Base-by-base conservation (phyloP, 176 grass and related monocot genomes). In the Oryza punctata region DNA sequence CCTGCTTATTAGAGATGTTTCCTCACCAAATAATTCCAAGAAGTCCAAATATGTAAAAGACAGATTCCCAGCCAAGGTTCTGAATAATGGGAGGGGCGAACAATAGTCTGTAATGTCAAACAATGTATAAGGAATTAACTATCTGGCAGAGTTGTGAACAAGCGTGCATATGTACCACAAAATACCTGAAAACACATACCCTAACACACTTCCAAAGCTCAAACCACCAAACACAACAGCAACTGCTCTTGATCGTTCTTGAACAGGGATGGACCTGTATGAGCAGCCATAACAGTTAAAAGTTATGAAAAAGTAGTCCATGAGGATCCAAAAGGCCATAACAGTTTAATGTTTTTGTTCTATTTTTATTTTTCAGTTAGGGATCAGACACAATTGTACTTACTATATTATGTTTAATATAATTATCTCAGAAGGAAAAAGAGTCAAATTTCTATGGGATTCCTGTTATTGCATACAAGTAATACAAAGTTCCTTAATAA, bases 191-290 rank as follows among this genome's bases (percentile, higher is more conserved):
- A 88, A 75, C 10, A 66, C 78, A 77, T 93, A 98, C 93, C 96
- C 96, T 82, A 98, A 81, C 38, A 98, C 89, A 75, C 93, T 95
- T 87, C 96, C 96, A 70, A 95, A 84, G 83, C 91, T 94, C 61
- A 98, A 91, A 67, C 96, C 93, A 71, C 96, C 96, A 96, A 98
- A 98, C 65, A 98, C 96, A 87, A 98, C 49, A 85, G 96, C 91
- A 84, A 98, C 96, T 67, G 93, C 96, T 91, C 96, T 93, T 72
- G 96, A 98, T 29, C 96, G 82, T 78, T 95, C 93, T 96, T 91
- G 73, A 78, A 89, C 67, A 35, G 93, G 96, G 84, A 98, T 94
- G 77, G 87, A 90, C 81, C 96, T 98, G 84, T 57, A 93, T 47
- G 86, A 86, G 78, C 35, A 85, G 67, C 70, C 59, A 85, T 73